These are phyloP conservation scores for Cinnamomum chago DNA, from an alignment of 164 flowering plant genomes.

Conservation along the genomic window DNA sequence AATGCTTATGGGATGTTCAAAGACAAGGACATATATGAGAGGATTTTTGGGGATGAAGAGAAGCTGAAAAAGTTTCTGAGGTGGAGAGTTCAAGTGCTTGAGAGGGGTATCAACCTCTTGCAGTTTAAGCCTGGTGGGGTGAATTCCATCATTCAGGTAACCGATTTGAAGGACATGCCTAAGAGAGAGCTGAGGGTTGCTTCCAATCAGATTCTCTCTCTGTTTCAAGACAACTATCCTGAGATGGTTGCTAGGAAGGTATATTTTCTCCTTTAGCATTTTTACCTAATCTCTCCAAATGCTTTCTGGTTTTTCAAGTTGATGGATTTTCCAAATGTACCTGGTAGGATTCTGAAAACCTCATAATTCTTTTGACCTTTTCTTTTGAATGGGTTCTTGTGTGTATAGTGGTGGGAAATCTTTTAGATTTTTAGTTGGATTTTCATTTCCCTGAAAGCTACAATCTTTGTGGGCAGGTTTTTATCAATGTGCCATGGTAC, in stretches of 20 bases:
- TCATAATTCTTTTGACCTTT: too few species aligned
- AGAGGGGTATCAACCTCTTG: slow-evolving; percentile 65
- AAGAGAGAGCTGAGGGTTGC: slow-evolving; percentile 92
- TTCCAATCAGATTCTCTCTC: slow-evolving; percentile 73
- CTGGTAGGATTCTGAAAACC: neutral
- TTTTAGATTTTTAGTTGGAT: too few species aligned
- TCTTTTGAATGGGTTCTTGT: neutral
- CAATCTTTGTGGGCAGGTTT: slow-evolving; percentile 40
- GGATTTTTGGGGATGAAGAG: slow-evolving; percentile 82
- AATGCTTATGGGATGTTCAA: slow-evolving; percentile 88
- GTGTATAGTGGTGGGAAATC: neutral
- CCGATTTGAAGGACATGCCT: slow-evolving; percentile 96
- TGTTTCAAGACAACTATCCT: slow-evolving; percentile 97
- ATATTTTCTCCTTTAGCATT: neutral
- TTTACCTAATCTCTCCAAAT: neutral
- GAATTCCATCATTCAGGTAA: slow-evolving; percentile 83
- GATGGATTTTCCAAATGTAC: neutral
- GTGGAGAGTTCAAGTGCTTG: slow-evolving; percentile 97
- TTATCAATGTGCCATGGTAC: slow-evolving; percentile 94
- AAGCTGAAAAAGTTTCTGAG: slow-evolving; percentile 71
- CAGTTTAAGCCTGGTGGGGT: slow-evolving; percentile 91
- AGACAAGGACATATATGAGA: slow-evolving; percentile 83
- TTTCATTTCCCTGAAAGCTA: neutral
- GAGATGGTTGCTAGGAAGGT: slow-evolving; percentile 98
- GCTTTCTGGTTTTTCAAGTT: neutral